These are phyloP conservation scores for Populus davidiana DNA, from an alignment of 345 rosid species.

Conservation along the genomic window DNA sequence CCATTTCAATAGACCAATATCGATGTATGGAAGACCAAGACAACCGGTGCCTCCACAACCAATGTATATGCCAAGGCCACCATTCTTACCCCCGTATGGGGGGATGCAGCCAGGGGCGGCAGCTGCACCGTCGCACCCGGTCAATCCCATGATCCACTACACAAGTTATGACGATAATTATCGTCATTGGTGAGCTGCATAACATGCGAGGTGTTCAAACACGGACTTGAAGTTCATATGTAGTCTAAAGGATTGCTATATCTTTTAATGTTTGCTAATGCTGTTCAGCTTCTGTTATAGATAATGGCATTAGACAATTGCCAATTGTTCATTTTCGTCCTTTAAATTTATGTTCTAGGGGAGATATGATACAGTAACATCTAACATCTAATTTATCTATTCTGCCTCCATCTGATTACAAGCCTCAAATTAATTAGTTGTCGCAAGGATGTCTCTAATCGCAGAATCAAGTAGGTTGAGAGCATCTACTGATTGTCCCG, in stretches of 20 bases:
- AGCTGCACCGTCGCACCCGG: background rate
- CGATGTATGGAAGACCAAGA: background rate
- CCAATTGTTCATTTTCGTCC: background rate
- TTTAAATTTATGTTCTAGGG: no score
- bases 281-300: no score
- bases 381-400: no score
- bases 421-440: no score
- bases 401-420: no score
- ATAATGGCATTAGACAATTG: background rate
- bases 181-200: background rate
- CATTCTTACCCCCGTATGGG: background rate
- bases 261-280: background rate
- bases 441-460: no score
- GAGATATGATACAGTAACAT: no score
- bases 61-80: background rate
- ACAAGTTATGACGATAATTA: background rate
- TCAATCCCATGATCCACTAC: constrained; percentile 3
- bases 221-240: background rate
- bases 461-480: no score
- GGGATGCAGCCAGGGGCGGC: background rate
- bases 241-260: no score
- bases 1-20: background rate
- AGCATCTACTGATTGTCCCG: no score
- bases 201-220: background rate
- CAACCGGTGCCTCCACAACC: background rate